These are phyloP conservation scores for Diospyros kaki DNA, from an alignment of 148 eudicot genomes.

Conservation along the genomic window DNA sequence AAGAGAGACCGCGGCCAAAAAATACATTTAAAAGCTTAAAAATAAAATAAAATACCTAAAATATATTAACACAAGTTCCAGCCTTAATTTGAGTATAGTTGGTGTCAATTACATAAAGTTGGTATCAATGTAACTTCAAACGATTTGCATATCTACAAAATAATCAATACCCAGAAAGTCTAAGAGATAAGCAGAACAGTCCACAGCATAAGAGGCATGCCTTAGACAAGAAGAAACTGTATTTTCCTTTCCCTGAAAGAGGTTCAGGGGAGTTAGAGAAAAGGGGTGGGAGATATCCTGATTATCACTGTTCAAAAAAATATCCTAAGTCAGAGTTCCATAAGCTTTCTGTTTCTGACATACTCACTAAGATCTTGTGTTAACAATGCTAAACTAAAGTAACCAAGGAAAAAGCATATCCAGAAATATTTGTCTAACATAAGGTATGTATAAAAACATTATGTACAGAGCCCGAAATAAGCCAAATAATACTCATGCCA, in stretches of 20 bases:
- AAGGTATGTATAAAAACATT: no score
- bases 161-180: neutral
- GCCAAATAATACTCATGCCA: neutral
- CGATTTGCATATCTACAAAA: neutral
- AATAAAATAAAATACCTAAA: no score
- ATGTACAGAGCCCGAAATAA: neutral
- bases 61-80: no score
- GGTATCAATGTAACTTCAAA: neutral
- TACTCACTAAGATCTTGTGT: neutral
- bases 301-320: neutral
- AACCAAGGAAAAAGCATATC: neutral
- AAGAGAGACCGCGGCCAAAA: no score
- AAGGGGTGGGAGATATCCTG: neutral
- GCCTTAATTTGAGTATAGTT: neutral
- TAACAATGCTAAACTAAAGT: neutral
- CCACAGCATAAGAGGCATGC: neutral
- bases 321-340: neutral
- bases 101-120: neutral
- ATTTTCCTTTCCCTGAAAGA: no score
- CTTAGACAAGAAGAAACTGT: no score
- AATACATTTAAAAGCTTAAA: no score
- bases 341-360: neutral
- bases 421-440: no score
- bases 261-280: no score
- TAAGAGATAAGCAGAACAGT: neutral